Evolutionary conservation across 169 alveolate genomes (phyloP), one percentile per base, ranked within the genome.

Genomic region (Neospora caninum): DNA sequence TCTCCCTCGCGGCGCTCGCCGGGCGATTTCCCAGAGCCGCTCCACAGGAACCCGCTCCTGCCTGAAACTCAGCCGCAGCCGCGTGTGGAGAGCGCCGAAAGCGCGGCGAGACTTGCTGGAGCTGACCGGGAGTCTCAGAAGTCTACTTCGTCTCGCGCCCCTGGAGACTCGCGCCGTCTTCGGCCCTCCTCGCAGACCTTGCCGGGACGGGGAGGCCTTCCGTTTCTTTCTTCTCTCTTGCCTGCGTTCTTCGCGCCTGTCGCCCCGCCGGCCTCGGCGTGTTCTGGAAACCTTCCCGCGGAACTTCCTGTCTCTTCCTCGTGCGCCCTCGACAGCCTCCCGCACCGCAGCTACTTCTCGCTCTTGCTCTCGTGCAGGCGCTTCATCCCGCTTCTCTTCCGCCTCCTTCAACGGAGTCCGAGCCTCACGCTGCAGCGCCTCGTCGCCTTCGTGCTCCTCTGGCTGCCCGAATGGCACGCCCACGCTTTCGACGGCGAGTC

Each of bases 341-440:
- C n/a, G 31, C 31, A 16, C 64, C 27, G 7, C n/a, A 27, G 73
- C 73, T 27, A 22, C n/a, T 16, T 64, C n/a, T 7, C 73, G 73
- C 16, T 6, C n/a, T 6, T 64, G 4, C n/a, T 27, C n/a, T 16
- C 73, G n/a, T 64, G 4, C 73, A 7, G 73, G 16, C 58, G 58
- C 42, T 43, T 73, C 27, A 1, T 73, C 42, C 84, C 84, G 84
- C 84, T n/a, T 41, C 84, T 73, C 27, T 64, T 64, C 31, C 45
- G 43, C 39, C 84, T 73, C 27, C 38, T 22, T 6, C 84, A 73
- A 43, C 84, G n/a, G 42, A 73, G 84, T 43, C 39, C 45, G 43
- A 73, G 84, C 84, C 43, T 73, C 43, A 13, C 84, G 41, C 45
- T 73, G 43, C 84, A 73, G 84, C 84, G 84, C 39, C 84, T 73